Conservation (phyloP, 2,329 filamentous ascomycete species). For the Ceratocystis lukuohia region DNA sequence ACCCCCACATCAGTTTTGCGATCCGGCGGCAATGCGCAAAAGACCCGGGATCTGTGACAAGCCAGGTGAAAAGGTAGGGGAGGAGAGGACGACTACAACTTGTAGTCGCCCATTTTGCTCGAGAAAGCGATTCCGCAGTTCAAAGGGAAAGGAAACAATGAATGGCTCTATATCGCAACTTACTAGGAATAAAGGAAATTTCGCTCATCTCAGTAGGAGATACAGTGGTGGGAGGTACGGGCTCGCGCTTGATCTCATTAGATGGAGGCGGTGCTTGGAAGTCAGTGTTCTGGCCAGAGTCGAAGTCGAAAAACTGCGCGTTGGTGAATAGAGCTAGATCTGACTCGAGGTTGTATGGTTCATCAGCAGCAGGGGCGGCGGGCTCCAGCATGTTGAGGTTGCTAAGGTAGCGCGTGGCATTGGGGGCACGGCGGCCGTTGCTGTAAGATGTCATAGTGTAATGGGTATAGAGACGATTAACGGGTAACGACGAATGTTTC, state of each 20-base stretch:
- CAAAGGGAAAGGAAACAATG: not conserved
- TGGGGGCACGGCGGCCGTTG: conserved; percentile 65
- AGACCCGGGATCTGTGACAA: not conserved
- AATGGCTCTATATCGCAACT: not conserved
- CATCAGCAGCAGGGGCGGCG: conserved; percentile 38
- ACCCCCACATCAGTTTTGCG: conserved; percentile 17
- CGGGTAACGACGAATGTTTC: not conserved
- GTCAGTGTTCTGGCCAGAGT: conserved; percentile 48
- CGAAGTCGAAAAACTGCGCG: conserved; percentile 69
- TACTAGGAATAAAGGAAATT: conserved; percentile 23
- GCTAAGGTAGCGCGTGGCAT: conserved; percentile 80
- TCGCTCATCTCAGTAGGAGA: conserved; percentile 21
- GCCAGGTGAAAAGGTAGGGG: not conserved
- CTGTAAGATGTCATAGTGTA: conserved; percentile 46
- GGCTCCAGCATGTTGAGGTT: conserved; percentile 67
- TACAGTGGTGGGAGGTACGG: conserved; percentile 21
- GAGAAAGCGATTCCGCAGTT: not conserved
- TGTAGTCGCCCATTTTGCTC: not conserved
- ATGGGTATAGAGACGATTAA: not conserved
- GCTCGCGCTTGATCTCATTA: conserved; percentile 31
- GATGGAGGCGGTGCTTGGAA: conserved; percentile 35
- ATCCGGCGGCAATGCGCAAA: conserved; percentile 5
- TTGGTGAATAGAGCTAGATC: conserved; percentile 72
- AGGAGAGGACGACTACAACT: not conserved
- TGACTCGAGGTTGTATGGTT: conserved; percentile 52